Base-by-base conservation (phyloP, 768 basidiomycete species). In the Xerocomellus amylosporus region DNA sequence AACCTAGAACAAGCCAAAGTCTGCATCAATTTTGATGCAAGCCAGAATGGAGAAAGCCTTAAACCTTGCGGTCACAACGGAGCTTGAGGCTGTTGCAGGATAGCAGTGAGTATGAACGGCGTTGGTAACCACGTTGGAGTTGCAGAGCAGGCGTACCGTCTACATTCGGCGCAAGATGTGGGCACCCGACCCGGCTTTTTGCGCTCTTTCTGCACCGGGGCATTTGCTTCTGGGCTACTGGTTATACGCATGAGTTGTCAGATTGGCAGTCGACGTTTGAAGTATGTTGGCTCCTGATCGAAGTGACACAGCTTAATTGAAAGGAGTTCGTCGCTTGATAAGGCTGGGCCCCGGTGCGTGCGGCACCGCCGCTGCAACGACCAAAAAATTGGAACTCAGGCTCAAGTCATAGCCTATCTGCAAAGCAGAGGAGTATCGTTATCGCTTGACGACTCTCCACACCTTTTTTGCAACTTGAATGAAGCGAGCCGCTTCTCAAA, bases 41-140 rank as follows among this genome's bases (percentile, higher is more conserved):
- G 14, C 1, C 7, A 15, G 15, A 10, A n/a, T 1, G 40, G 55
- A 47, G 17, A 26, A 50, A 45, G 30, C 30, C 30, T 30, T n/a
- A 13, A 22, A 83, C 85, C 68, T 82, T 81, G 62, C 79, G 79
- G 64, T 87, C 85, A 59, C 86, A 88, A 31, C 80, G 77, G 40
- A 88, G 73, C 66, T 88, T 87, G 39, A 87, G 74, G 42, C 85
- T 76, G 45, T 58, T 20, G 12, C 45, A 46, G 28, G 39, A 40
- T 17, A 41, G 38, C 13, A 30, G 19, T 4, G 28, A 28, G 37
- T 17, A 8, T 37, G 50, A 43, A 14, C 2, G 9, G 28, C 9
- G 17, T 26, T 26, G 34, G 34, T 36, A 17, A 24, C 6, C 15
- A 4, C 17, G 37, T 17, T n/a, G 8, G 28, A 41, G 22, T 13